These are phyloP conservation scores for Ophiostoma ips DNA, from an alignment of 2,329 filamentous ascomycete genomes.

Conservation along the genomic window DNA sequence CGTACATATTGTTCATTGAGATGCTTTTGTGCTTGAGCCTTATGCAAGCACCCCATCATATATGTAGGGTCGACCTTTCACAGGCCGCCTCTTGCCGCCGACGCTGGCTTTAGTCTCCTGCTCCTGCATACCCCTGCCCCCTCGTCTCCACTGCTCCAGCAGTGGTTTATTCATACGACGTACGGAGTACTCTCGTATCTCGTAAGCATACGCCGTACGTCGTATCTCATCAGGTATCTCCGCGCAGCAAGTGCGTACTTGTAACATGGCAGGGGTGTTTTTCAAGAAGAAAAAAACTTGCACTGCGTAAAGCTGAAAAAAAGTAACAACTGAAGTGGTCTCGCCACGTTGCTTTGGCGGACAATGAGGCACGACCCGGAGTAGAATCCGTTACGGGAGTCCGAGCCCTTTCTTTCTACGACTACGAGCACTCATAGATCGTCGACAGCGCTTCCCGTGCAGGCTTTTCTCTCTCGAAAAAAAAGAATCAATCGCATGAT, in stretches of 20 bases:
- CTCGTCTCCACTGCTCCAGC: conserved; percentile 1
- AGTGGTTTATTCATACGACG: not conserved
- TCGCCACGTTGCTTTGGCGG: too few species aligned
- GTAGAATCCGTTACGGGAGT: not conserved
- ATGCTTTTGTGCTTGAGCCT: not conserved
- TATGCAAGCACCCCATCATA: conserved; percentile 2
- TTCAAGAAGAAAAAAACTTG: too few species aligned
- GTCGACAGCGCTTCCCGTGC: too few species aligned
- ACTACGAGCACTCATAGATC: too few species aligned
- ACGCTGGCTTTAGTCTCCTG: conserved; percentile 5
- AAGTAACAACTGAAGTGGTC: too few species aligned
- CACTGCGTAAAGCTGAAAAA: too few species aligned
- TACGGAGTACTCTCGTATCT: not conserved
- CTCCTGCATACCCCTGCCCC: conserved; percentile 4
- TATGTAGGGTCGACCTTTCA: conserved; percentile 25
- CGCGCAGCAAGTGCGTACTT: not conserved
- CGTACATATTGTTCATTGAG: not conserved
- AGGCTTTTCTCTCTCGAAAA: too few species aligned
- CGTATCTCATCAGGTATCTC: too few species aligned
- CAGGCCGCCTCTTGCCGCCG: conserved; percentile 29
- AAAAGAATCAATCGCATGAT: too few species aligned
- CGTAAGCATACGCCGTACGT: too few species aligned
- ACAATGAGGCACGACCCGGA: not conserved
- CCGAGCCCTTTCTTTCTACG: not conserved
- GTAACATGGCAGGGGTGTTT: too few species aligned